These are phyloP conservation scores for Colletotrichum sp. DNA, from an alignment of 2,329 filamentous ascomycete species.

Conservation along the genomic window DNA sequence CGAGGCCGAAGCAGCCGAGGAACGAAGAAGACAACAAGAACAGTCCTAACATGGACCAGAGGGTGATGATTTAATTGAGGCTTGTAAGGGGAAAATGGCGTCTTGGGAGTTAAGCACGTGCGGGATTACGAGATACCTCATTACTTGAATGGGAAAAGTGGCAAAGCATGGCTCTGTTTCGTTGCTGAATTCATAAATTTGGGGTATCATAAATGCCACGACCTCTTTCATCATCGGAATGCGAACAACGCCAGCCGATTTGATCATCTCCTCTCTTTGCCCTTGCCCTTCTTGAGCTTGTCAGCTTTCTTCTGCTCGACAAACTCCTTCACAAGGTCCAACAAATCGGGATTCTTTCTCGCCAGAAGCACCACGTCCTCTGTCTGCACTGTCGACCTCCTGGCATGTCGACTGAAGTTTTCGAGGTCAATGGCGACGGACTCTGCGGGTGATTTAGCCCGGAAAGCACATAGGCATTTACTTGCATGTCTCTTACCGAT, in stretches of 20 bases:
- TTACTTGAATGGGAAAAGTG: neutral
- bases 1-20: conserved; percentile 23
- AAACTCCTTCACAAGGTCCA: conserved; percentile 74
- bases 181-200: neutral
- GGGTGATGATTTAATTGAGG: neutral
- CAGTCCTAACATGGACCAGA: neutral
- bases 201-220: conserved; percentile 4
- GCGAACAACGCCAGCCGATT: neutral
- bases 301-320: conserved; percentile 65
- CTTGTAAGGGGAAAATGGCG: neutral
- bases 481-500: conserved; percentile 63
- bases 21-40: neutral
- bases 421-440: conserved; percentile 63
- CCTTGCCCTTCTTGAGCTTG: conserved; percentile 25
- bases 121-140: neutral
- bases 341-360: conserved; percentile 84
- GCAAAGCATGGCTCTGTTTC: neutral
- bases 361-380: conserved; percentile 89
- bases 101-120: neutral
- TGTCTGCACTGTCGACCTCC: conserved; percentile 78
- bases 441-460: conserved; percentile 39
- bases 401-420: conserved; percentile 74
- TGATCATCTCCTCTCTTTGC: neutral
- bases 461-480: neutral
- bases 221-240: neutral